Evolutionary conservation across 148 eudicot species (phyloP).

Genomic region (Cornus kousa): DNA sequence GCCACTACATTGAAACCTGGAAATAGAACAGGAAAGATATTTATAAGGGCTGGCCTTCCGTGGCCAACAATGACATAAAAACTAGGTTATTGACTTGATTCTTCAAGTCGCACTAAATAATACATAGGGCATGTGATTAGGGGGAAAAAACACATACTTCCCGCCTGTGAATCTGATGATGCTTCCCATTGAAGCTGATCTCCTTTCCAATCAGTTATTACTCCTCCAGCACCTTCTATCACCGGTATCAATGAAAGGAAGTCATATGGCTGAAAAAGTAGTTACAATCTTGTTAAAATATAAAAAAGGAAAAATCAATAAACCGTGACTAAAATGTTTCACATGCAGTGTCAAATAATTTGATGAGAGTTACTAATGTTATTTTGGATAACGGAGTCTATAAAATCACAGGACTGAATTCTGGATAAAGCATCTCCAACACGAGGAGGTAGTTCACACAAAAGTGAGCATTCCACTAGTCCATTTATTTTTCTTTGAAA

Average conservation of each 20-base stretch:
- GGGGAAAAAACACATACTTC: constrained; percentile 35
- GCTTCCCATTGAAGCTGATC: constrained; percentile 75
- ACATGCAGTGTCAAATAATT: neutral
- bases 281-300: neutral
- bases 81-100: neutral
- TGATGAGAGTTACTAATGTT: neutral
- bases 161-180: constrained; percentile 51
- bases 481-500: neutral
- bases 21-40: neutral
- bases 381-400: neutral
- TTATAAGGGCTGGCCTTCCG: neutral
- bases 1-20: constrained; percentile 84
- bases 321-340: constrained; percentile 2
- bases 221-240: constrained; percentile 94
- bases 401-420: neutral
- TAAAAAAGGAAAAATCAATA: neutral
- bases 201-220: constrained; percentile 89
- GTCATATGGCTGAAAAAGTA: constrained; percentile 78
- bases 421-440: neutral
- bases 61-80: neutral
- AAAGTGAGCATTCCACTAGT: neutral
- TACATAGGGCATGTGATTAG: neutral
- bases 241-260: constrained; percentile 86
- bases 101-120: neutral
- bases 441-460: neutral